Conservation (phyloP, 2,329 filamentous ascomycete genomes). For the Colletotrichum euphorbiae region DNA sequence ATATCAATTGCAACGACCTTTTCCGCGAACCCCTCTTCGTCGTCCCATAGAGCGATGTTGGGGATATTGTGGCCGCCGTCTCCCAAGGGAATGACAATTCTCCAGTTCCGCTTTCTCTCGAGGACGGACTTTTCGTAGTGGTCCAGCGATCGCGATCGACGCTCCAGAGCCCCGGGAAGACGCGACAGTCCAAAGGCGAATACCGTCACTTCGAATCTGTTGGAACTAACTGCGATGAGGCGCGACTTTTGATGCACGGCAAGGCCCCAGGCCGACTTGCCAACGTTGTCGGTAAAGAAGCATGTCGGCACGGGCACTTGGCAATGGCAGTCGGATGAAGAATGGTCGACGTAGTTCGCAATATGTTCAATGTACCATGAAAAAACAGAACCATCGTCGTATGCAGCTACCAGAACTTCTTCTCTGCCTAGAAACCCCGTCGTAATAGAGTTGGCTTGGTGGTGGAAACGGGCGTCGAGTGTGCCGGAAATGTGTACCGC, state of each 20-base stretch:
- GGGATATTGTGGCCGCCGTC: slow-evolving; percentile 60
- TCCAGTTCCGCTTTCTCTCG: slow-evolving; percentile 60
- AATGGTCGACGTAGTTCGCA: slow-evolving; percentile 55
- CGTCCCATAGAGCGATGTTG: slow-evolving; percentile 63
- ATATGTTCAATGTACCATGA: slow-evolving; percentile 74
- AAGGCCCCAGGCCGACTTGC: slow-evolving; percentile 86
- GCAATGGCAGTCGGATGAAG: slow-evolving; percentile 11
- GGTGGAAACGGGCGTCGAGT: slow-evolving; percentile 63
- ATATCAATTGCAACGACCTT: slow-evolving; percentile 65
- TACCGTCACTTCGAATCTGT: slow-evolving; percentile 68
- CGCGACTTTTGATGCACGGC: slow-evolving; percentile 85
- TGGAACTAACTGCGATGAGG: slow-evolving; percentile 87
- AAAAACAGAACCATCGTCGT: slow-evolving; percentile 81
- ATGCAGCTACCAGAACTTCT: slow-evolving; percentile 75
- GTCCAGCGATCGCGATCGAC: slow-evolving; percentile 38
- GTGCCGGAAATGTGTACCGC: slow-evolving; percentile 60
- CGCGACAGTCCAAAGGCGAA: slow-evolving; percentile 60
- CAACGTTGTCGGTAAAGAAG: slow-evolving; percentile 83
- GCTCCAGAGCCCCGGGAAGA: slow-evolving; percentile 39
- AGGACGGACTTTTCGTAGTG: slow-evolving; percentile 51
- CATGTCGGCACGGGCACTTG: slow-evolving; percentile 49
- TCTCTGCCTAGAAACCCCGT: slow-evolving; percentile 76
- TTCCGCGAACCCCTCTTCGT: slow-evolving; percentile 59
- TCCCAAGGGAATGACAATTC: slow-evolving; percentile 59
- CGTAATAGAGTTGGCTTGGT: slow-evolving; percentile 77